Base-by-base conservation (phyloP, 1,284 basidiomycete species). In the Schizophyllum commune region DNA sequence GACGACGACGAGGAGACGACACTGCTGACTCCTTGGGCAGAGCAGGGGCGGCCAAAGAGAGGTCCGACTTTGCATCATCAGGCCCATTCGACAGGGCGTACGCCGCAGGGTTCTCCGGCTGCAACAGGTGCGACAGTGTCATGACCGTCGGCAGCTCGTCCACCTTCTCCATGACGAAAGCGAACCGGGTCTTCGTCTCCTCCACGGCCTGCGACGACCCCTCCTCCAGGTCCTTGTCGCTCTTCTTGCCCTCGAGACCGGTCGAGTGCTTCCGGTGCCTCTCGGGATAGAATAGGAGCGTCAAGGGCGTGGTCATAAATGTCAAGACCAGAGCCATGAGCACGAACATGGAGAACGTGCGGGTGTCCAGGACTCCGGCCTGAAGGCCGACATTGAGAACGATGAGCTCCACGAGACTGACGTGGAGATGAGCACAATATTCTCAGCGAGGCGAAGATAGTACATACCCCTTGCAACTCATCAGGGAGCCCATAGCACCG, bases 401-500 rank as follows among this genome's bases (percentile, higher is more conserved):
- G 65, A 97, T 96, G 56, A 96, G 83, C 73, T 94, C 91, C 15
- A 92, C 91, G 15, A 93, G 79, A 63, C 89, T 90, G 63, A 6
- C 2, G 4, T 34, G 58, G 55, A 22, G 11, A 39, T 21, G 57
- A 52, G 21, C 58, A 57, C 59, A 54, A 19, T 63, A 21, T 64
- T 58, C 11, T 20, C 19, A 57, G 58, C 21, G 19, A 39, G 19
- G 55, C 32, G 1, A 20, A 17, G 17, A 52, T 20, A 34, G 57
- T 34, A 73, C 82, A 64, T 64, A 91, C 86, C 94, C 94, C 76
- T 97, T 97, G 78, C 94, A 97, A 70, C 87, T 88, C 94, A 98
- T 96, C 61, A 98, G 76, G 59, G 89, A 85, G 5, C 95, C 95
- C 61, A 96, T 89, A 1, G 94, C 93, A 20, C 86, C 86, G 9